These are phyloP conservation scores for Boletus sp. DNA, from an alignment of 768 basidiomycete species.

Conservation along the genomic window DNA sequence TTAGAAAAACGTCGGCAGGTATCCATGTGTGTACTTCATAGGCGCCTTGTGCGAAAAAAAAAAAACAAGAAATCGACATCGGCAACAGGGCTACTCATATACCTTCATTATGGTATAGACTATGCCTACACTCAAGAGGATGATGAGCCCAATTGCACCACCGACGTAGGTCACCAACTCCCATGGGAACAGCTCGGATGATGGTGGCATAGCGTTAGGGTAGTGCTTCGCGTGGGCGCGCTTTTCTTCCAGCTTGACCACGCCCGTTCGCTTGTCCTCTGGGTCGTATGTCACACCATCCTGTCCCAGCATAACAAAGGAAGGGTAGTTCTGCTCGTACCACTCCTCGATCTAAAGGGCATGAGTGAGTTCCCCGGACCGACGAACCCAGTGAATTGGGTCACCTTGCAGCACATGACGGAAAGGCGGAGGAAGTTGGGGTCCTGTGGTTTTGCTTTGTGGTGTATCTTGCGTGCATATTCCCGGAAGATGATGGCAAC, in stretches of 20 bases:
- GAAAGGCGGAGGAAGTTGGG: constrained; percentile 84
- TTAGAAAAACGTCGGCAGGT: neutral
- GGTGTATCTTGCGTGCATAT: constrained; percentile 79
- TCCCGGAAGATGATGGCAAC: constrained; percentile 87
- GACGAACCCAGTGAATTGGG: neutral
- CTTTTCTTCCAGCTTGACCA: constrained; percentile 46
- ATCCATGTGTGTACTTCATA: neutral
- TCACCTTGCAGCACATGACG: constrained; percentile 81
- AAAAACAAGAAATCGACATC: neutral
- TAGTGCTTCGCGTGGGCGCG: constrained; percentile 34
- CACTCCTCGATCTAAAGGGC: constrained; percentile 80
- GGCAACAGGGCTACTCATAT: constrained; percentile 13
- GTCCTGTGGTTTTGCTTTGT: constrained; percentile 74
- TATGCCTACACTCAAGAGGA: constrained; percentile 23
- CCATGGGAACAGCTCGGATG: constrained; percentile 23
- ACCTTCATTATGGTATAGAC: constrained; percentile 26
- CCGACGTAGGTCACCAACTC: constrained; percentile 32
- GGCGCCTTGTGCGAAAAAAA: neutral
- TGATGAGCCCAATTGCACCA: constrained; percentile 27
- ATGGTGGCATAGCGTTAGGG: constrained; percentile 5
- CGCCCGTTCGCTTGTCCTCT: constrained; percentile 54
- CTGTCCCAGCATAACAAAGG: constrained; percentile 57
- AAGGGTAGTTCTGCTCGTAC: constrained; percentile 92
- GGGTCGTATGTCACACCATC: constrained; percentile 40
- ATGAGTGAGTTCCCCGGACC: constrained; percentile 2